Conservation (phyloP, 1,284 basidiomycete species). For the Coniferiporia sulphurascens region DNA sequence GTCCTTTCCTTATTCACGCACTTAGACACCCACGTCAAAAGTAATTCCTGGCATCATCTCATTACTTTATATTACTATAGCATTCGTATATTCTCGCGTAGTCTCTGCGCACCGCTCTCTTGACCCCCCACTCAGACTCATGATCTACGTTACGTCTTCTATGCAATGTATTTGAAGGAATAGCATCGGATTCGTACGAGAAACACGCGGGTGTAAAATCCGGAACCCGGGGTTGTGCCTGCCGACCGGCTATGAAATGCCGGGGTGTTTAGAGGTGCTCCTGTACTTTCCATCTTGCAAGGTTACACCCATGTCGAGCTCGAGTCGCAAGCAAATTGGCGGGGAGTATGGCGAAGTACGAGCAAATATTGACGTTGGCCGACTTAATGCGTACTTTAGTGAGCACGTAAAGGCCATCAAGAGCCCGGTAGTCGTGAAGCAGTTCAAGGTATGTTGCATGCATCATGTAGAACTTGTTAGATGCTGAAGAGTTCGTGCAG, state of each 20-base stretch:
- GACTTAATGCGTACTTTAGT: conserved; percentile 66
- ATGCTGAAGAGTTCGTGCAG: conserved; percentile 33
- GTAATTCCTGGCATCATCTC: not conserved
- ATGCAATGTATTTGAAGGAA: not conserved
- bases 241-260: too few species aligned
- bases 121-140: not conserved
- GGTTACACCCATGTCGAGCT: not conserved
- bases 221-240: too few species aligned
- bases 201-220: not conserved
- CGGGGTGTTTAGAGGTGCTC: not conserved
- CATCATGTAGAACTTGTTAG: conserved; percentile 4
- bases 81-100: not conserved
- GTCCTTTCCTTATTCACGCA: not conserved
- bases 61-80: conserved; percentile 1
- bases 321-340: conserved; percentile 40
- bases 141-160: not conserved
- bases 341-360: conserved; percentile 74
- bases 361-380: conserved; percentile 61
- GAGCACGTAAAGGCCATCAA: conserved; percentile 52
- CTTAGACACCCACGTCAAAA: not conserved
- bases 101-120: not conserved
- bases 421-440: conserved; percentile 76
- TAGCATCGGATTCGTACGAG: not conserved
- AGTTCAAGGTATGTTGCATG: conserved; percentile 73
- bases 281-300: not conserved